These are phyloP conservation scores for Curvularia sp. DNA, from an alignment of 2,329 filamentous ascomycete genomes.

Conservation along the genomic window DNA sequence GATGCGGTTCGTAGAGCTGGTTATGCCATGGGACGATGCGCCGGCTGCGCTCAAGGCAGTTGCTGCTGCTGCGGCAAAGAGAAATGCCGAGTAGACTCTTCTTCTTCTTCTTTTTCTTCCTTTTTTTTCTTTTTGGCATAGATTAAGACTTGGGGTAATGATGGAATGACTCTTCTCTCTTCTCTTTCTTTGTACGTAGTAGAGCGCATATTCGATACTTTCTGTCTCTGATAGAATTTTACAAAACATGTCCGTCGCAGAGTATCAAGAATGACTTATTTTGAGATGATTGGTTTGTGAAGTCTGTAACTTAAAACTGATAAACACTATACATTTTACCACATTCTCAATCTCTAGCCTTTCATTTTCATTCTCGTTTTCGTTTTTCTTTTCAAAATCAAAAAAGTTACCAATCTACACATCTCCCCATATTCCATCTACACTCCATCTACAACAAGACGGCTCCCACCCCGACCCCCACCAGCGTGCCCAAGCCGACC, in stretches of 20 bases:
- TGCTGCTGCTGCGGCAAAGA: slow-evolving; percentile 72
- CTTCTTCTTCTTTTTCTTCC: not conserved
- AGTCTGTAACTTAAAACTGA: too few relatives aligned
- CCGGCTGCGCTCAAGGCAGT: slow-evolving; percentile 73
- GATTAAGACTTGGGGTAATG: not conserved
- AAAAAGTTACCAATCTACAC: too few relatives aligned
- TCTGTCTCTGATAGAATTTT: not conserved
- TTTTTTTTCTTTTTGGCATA: not conserved
- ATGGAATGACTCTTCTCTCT: not conserved
- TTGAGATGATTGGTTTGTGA: not conserved
- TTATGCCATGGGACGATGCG: slow-evolving; percentile 81
- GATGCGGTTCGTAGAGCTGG: slow-evolving; percentile 79
- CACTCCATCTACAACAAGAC: not conserved
- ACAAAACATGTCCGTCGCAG: not conserved
- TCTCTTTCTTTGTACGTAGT: not conserved
- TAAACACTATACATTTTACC: too few relatives aligned
- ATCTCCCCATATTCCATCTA: too few relatives aligned
- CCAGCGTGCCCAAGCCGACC: not conserved
- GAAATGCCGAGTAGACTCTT: slow-evolving; percentile 57
- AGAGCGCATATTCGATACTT: not conserved
- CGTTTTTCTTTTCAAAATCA: not conserved
- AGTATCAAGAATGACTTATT: not conserved
- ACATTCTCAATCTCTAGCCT: not conserved
- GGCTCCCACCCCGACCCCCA: not conserved
- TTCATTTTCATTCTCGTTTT: not conserved